Conservation (phyloP, 768 basidiomycete genomes). For the Boletellus sp. region DNA sequence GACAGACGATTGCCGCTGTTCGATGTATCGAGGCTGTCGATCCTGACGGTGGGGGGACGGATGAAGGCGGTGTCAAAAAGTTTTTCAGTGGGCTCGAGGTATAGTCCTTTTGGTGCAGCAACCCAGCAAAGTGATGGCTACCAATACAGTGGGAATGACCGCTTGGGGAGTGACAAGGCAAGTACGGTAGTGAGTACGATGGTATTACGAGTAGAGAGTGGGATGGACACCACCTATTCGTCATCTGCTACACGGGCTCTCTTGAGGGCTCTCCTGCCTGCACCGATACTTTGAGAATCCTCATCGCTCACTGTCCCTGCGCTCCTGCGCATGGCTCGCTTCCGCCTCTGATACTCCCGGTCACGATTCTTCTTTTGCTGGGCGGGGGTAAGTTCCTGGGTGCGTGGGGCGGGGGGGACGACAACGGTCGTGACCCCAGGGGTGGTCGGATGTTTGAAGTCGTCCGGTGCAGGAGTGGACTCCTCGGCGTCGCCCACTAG, state of each 20-base stretch:
- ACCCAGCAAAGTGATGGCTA: neutral
- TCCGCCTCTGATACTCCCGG: constrained; percentile 76
- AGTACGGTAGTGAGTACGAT: constrained; percentile 1
- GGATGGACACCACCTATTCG: constrained; percentile 39
- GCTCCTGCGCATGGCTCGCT: constrained; percentile 62
- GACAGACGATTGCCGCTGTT: constrained; percentile 69
- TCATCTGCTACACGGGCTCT: constrained; percentile 65
- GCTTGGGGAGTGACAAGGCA: neutral
- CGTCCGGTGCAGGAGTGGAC: constrained; percentile 58
- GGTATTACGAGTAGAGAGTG: neutral
- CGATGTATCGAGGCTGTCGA: constrained; percentile 83
- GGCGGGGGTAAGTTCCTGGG: constrained; percentile 64
- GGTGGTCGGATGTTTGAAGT: constrained; percentile 62
- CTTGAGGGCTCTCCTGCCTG: constrained; percentile 62
- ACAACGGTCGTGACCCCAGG: constrained; percentile 74
- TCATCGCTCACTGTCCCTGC: constrained; percentile 72
- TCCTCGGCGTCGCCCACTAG: constrained; percentile 68
- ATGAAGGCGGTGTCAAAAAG: constrained; percentile 47
- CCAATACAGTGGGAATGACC: too few relatives aligned
- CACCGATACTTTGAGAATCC: constrained; percentile 45
- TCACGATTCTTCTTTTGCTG: constrained; percentile 78
- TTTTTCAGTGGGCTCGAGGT: constrained; percentile 48
- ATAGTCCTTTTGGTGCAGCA: constrained; percentile 19
- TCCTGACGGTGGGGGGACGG: constrained; percentile 65
- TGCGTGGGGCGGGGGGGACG: constrained; percentile 67